Conservation (phyloP, 257 asterid genomes). For the Solanum rostratum region DNA sequence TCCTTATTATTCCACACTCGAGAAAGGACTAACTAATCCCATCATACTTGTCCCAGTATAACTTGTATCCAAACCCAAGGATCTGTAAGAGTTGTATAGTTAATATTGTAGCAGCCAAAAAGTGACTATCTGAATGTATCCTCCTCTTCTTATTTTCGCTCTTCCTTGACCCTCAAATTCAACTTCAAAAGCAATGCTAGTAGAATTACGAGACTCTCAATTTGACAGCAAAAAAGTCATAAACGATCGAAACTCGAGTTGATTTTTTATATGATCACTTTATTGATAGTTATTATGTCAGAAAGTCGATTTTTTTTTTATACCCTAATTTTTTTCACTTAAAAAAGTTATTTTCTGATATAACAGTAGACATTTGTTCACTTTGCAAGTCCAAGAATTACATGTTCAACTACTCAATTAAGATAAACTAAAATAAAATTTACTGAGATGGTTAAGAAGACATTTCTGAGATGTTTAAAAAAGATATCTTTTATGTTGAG, state of each 20-base stretch:
- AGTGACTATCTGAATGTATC: not conserved
- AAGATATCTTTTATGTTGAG: not conserved
- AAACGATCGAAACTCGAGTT: not conserved
- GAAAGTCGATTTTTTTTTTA: too few relatives aligned
- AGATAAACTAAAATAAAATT: not conserved
- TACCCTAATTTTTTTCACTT: too few relatives aligned
- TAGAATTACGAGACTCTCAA: not conserved
- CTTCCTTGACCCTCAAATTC: not conserved
- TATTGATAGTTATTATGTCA: too few relatives aligned
- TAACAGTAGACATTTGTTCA: not conserved
- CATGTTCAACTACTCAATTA: not conserved
- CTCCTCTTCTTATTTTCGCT: not conserved
- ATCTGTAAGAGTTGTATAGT: not conserved
- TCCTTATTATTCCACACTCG: not conserved
- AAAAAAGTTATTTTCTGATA: too few relatives aligned
- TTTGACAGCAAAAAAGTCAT: not conserved
- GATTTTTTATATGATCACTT: not conserved
- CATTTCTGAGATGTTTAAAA: not conserved
- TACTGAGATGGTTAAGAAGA: not conserved
- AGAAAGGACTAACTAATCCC: too few relatives aligned
- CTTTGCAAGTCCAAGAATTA: not conserved
- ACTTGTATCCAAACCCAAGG: too few relatives aligned
- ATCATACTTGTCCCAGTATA: too few relatives aligned
- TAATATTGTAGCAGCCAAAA: not conserved
- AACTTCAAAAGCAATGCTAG: not conserved